Evolutionary conservation across 805 yeast genomes (phyloP), one percentile per base, ranked within the genome.

Genomic region (Yarrowia sp.): DNA sequence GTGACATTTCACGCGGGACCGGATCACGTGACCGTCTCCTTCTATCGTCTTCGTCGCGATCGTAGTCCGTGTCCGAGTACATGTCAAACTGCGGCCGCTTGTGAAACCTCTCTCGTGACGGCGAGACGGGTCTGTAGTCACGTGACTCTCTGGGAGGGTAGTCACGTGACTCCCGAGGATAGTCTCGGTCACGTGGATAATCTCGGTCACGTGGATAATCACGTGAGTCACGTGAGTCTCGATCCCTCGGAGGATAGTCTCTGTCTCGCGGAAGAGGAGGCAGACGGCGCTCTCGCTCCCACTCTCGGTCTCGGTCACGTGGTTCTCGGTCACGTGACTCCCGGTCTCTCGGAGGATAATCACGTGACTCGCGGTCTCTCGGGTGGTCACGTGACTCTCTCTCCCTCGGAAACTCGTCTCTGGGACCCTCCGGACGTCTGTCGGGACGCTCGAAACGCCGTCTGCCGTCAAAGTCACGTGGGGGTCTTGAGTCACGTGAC

Each of bases 31-130:
- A 24, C 9, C 53, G 53, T 16, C 53, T 8, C 13, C 56, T 31
- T 6, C 60, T 10, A 9, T 53, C 60, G 25, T 53, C 46, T 9
- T 53, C 46, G 2, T 53, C 44, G 10, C 60, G 60, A 25, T 53
- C 60, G 27, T 35, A 38, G 19, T 53, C 60, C 6, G 60, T 27
- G 25, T 53, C 60, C 12, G 46, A 38, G 46, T 35, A 35, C 46
- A 35, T 53, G 18, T 53, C 60, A 7, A 35, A 35, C 6, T 38
- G 42, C 2, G 42, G 46, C 2, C 60, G 35, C 18, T 53, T 38
- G 18, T 53, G 46, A 19, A 36, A 36, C 46, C 60, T 32, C 14
- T 53, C 35, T 24, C 60, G 2, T 6, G 42, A 35, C 0, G 46
- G 46, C 2, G 42, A 35, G 14, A 35, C 24, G 19, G 35, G 38